Evolutionary conservation across 164 flowering plant genomes (phyloP), one percentile per base, ranked within the genome.

Genomic region (Kalanchoe fedtschenkoi): DNA sequence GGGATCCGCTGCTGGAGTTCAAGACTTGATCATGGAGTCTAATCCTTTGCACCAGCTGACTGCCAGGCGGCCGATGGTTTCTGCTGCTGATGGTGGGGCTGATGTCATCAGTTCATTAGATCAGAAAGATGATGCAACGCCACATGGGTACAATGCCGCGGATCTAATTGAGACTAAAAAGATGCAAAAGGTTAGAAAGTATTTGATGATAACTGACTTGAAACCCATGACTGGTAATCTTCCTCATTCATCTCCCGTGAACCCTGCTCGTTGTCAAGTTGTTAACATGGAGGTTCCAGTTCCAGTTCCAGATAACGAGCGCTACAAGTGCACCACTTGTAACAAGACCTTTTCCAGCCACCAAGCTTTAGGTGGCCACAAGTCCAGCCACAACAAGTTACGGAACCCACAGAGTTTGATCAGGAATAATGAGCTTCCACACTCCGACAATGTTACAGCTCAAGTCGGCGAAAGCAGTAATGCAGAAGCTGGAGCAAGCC

Each of bases 291-390:
- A 3, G 39, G 6, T 8, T 37, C 11, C 6, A 17, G 22, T 21
- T 17, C 1, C 1, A 14, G 6, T 8, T 37, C 11, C 6, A 17
- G 22, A 43, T 6, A 43, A 43, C 5, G 51, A n/a, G 51, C 51
- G 26, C 9, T 68, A 58, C 63, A 69, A n/a, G 22, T 83, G 88
- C 68, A 63, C 7, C 30, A 72, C 64, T 33, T 88, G 91, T 66
- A 67, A 66, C 66, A 81, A 78, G 57, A 19, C 66, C n/a, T 86
- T 84, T 62, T 14, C 68, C n/a, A 68, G 81, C 6, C 75, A 77
- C 64, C 96, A 85, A 70, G 89, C 89, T 15, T 62, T 81, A 58
- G 96, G 89, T 14, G 91, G 91, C 10, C 91, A 88, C 62, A 77
- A 42, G 67, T 79, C 91, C 3, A 79, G 83, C 66, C 84, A 85